Conservation (phyloP, 1,284 basidiomycete species). For the Trichosporon asahii region DNA sequence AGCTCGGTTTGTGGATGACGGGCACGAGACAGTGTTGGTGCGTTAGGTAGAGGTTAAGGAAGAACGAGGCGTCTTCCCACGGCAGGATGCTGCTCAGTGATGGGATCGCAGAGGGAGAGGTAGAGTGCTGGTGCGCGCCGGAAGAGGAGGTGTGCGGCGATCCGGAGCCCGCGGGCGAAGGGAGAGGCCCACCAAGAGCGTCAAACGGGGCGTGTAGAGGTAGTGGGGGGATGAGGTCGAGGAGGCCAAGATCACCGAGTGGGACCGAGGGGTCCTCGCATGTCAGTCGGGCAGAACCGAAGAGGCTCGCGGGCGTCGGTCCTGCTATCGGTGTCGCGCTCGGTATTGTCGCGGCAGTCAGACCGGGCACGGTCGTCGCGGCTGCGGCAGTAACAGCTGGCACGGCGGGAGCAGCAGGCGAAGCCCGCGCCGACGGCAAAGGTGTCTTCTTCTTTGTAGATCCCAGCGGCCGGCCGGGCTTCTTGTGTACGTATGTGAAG, state of each 20-base stretch:
- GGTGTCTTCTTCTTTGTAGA: not conserved
- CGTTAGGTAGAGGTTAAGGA: slow-evolving; percentile 31
- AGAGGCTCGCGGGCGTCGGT: slow-evolving; percentile 9
- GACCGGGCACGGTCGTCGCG: not conserved
- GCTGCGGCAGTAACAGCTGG: not conserved
- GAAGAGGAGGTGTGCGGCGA: not conserved
- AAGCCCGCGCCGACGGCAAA: not conserved
- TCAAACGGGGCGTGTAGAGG: not conserved
- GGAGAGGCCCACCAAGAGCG: not conserved
- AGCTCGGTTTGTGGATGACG: slow-evolving; percentile 35
- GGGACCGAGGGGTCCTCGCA: slow-evolving; percentile 7
- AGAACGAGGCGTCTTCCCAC: slow-evolving; percentile 34
- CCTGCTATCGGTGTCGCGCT: not conserved
- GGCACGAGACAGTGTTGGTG: slow-evolving; percentile 37
- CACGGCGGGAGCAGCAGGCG: not conserved
- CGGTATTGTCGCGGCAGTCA: not conserved
- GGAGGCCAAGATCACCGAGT: not conserved
- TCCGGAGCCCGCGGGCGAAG: not conserved
- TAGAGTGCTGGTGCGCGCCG: not conserved
- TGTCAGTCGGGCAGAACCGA: slow-evolving; percentile 16
- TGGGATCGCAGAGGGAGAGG: not conserved
- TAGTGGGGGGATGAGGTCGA: not conserved
- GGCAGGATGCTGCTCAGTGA: slow-evolving; percentile 16
- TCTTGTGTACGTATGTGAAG: slow-evolving; percentile 22
- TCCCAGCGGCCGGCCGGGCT: slow-evolving; percentile 23